Evolutionary conservation across 352 stramenopile species (phyloP).

Genomic region (Ophiocytium majus): DNA sequence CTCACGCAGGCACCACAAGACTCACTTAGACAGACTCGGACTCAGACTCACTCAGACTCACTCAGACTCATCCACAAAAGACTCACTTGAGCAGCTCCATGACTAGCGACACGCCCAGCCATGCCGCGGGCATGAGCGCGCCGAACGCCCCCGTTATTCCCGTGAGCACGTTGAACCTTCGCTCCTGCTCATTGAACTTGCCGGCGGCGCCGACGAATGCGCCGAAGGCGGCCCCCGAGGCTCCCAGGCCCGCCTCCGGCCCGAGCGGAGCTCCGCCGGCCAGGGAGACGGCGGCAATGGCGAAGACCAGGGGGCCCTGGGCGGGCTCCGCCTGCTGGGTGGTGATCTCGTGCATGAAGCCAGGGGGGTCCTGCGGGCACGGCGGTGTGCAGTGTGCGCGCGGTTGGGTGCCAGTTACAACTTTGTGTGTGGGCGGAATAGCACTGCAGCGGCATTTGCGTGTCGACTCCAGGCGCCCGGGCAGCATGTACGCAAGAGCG

Average conservation of each 20-base stretch:
- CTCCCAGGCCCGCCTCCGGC: background rate
- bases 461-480: too few species aligned
- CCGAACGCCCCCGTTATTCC: background rate
- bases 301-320: background rate
- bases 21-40: too few species aligned
- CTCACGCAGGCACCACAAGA: too few species aligned
- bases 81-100: background rate
- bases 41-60: too few species aligned
- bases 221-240: background rate
- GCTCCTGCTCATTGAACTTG: too few species aligned
- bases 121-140: background rate
- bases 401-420: too few species aligned
- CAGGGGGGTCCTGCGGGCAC: background rate
- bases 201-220: background rate
- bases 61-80: too few species aligned
- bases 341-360: background rate
- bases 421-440: too few species aligned
- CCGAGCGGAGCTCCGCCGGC: background rate
- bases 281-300: background rate
- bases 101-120: background rate
- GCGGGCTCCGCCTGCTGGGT: background rate
- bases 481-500: too few species aligned
- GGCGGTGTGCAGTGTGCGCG: too few species aligned
- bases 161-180: background rate
- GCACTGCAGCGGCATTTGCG: too few species aligned